phyloP scores from a whole-genome alignment of 148 eudicot genomes.

The Suaeda aralocaspica region DNA sequence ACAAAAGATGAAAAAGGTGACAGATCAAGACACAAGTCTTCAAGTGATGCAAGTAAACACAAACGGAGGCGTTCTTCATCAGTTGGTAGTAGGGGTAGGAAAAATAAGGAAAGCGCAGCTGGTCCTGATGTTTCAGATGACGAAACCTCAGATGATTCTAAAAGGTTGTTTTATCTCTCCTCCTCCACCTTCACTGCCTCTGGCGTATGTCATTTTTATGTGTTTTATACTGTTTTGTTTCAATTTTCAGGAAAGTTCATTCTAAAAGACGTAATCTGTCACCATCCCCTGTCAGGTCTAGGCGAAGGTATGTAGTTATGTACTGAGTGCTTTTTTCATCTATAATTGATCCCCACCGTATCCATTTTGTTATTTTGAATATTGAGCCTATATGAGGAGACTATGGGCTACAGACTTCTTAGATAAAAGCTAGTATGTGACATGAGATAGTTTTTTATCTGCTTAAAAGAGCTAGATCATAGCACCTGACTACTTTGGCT shows the following conservation, averaged over 20 bases:
- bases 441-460: background rate
- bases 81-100: constrained; percentile 55
- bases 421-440: background rate
- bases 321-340: background rate
- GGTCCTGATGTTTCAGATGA: constrained; percentile 56
- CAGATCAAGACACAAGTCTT: constrained; percentile 50
- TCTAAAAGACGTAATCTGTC: constrained; percentile 50
- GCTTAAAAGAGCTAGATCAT: background rate
- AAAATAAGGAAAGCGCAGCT: constrained; percentile 43
- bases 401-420: background rate
- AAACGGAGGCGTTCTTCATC: constrained; percentile 67
- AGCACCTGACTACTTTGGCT: background rate
- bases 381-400: background rate
- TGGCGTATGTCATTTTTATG: background rate
- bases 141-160: constrained; percentile 61
- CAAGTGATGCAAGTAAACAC: constrained; percentile 55
- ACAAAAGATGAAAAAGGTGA: constrained; percentile 58
- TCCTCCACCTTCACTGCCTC: background rate
- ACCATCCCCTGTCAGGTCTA: constrained; percentile 76
- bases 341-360: background rate
- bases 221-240: constrained; percentile 17
- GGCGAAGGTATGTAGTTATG: constrained; percentile 89
- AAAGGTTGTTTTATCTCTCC: constrained; percentile 46
- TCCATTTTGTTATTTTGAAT: background rate
- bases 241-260: constrained; percentile 54